Evolutionary conservation across 164 flowering plant species (phyloP).

Genomic region (Chimonanthus praecox): DNA sequence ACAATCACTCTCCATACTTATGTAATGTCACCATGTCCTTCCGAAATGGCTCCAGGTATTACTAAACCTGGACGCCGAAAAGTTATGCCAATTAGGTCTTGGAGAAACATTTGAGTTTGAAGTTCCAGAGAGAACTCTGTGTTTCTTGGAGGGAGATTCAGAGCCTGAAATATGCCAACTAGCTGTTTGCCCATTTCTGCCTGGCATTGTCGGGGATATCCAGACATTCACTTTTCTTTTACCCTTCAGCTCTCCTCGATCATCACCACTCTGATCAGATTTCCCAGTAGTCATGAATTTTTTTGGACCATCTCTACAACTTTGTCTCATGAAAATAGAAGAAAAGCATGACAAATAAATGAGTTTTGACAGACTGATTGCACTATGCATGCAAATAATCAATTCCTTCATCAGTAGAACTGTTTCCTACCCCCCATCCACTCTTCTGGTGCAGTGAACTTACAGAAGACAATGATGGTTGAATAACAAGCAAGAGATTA

Average conservation of each 20-base stretch:
- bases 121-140: background rate
- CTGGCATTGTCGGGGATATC: background rate
- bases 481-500: background rate
- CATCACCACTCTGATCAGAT: slow-evolving; percentile 42
- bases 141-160: background rate
- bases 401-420: background rate
- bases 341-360: background rate
- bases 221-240: background rate
- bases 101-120: background rate
- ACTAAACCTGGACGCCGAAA: background rate
- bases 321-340: background rate
- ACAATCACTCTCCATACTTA: background rate
- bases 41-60: background rate
- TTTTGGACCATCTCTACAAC: background rate
- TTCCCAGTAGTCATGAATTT: slow-evolving; percentile 15
- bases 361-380: background rate
- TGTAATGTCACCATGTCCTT: background rate
- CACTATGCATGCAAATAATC: background rate
- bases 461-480: background rate
- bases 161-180: background rate
- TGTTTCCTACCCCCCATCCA: background rate
- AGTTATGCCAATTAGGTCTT: background rate
- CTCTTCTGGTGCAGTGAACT: background rate
- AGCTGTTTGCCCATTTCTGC: background rate
- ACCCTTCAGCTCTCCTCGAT: slow-evolving; percentile 27